phyloP scores from a whole-genome alignment of 768 basidiomycete genomes.

The Saitozyma podzolica region DNA sequence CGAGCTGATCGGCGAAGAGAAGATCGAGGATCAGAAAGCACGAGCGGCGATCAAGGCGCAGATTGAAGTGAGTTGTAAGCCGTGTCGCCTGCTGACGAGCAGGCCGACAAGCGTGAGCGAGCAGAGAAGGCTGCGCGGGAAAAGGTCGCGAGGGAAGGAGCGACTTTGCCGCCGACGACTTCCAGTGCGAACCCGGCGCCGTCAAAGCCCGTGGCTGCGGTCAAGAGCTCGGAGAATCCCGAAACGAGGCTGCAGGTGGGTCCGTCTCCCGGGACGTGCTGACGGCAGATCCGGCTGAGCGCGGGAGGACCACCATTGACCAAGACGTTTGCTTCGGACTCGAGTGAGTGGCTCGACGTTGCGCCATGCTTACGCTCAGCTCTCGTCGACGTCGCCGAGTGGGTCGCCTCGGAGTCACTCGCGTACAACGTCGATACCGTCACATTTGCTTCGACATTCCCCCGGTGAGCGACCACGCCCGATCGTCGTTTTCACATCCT shows the following conservation, averaged over 20 bases:
- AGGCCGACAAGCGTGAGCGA: conserved; percentile 80
- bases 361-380: conserved; percentile 57
- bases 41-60: conserved; percentile 85
- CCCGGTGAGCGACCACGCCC: conserved; percentile 60
- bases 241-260: conserved; percentile 73
- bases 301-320: conserved; percentile 78
- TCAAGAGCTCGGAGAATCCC: conserved; percentile 71
- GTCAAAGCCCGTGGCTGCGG: conserved; percentile 53
- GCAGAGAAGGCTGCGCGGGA: conserved; percentile 85
- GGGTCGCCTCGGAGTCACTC: conserved; percentile 71
- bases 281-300: conserved; percentile 70
- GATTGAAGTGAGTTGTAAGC: conserved; percentile 61
- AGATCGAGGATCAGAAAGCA: conserved; percentile 82
- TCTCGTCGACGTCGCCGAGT: conserved; percentile 82
- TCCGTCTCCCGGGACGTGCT: neutral
- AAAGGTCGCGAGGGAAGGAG: conserved; percentile 85
- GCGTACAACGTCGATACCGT: conserved; percentile 74
- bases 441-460: conserved; percentile 76
- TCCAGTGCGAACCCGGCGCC: conserved; percentile 46
- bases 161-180: conserved; percentile 28
- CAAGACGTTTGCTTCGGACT: conserved; percentile 49
- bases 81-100: conserved; percentile 6
- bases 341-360: conserved; percentile 31
- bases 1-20: conserved; percentile 60
- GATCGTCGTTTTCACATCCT: conserved; percentile 3